Conservation (phyloP, 306 rosid genomes). For the Rosa chinensis region DNA sequence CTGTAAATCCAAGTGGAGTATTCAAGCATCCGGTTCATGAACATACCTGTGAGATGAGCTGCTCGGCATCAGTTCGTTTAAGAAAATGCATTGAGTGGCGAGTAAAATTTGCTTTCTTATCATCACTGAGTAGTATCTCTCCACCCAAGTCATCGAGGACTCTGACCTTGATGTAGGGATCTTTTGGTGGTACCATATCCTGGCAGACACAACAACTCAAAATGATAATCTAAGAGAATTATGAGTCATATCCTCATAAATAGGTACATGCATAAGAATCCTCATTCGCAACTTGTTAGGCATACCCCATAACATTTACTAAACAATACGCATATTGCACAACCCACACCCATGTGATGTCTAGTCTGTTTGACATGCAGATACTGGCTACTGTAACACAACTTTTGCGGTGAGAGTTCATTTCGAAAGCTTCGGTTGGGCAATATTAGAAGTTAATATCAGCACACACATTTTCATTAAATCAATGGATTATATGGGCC, state of each 20-base stretch:
- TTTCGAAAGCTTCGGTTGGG: not conserved
- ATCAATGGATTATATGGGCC: not conserved
- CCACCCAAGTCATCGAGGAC: slow-evolving; percentile 85
- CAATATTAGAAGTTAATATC: not conserved
- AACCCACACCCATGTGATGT: not conserved
- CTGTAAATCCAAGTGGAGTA: slow-evolving; percentile 4
- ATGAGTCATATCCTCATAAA: not conserved
- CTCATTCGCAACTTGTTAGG: not conserved
- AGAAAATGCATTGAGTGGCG: slow-evolving; percentile 89
- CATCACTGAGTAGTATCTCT: slow-evolving; percentile 71
- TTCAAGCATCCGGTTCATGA: slow-evolving; percentile 20
- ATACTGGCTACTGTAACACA: not conserved
- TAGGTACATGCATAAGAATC: not conserved
- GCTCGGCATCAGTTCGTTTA: slow-evolving; percentile 90
- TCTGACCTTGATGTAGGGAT: slow-evolving; percentile 88
- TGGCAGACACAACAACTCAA: slow-evolving; percentile 34
- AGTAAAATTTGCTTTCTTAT: slow-evolving; percentile 74
- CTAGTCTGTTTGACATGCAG: not conserved
- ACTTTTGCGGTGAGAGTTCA: not conserved
- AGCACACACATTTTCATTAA: not conserved
- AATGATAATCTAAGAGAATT: not conserved
- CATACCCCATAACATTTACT: not conserved
- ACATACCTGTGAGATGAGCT: slow-evolving; percentile 65
- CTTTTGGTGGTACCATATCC: slow-evolving; percentile 99
- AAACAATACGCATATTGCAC: not conserved